phyloP scores from a whole-genome alignment of 2,329 filamentous ascomycete genomes.

The Xenoacremonium recifei region DNA sequence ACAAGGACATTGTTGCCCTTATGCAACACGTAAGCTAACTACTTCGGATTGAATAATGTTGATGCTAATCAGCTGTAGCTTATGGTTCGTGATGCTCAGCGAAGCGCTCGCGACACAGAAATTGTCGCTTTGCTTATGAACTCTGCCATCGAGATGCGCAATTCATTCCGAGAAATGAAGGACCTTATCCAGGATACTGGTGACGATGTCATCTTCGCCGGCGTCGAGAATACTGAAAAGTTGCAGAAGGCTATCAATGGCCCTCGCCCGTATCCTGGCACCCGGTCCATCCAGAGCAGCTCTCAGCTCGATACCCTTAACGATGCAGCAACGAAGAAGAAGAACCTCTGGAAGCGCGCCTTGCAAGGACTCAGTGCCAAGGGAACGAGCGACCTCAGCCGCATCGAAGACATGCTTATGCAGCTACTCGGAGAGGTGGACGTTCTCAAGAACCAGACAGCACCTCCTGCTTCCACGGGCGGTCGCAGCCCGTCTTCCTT shows the following conservation, averaged over 20 bases:
- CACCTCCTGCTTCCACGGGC: constrained; percentile 32
- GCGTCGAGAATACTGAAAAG: constrained; percentile 84
- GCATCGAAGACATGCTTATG: constrained; percentile 89
- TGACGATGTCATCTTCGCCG: constrained; percentile 83
- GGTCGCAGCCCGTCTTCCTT: constrained; percentile 62
- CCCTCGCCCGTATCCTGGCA: constrained; percentile 76
- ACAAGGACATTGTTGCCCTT: constrained; percentile 91
- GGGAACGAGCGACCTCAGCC: constrained; percentile 80
- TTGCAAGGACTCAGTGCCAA: constrained; percentile 86
- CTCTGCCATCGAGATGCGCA: constrained; percentile 94
- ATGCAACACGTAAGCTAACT: constrained; percentile 80
- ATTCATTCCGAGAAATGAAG: constrained; percentile 94
- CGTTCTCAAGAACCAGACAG: constrained; percentile 65
- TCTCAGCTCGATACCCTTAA: constrained; percentile 57
- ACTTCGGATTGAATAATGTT: too few species aligned
- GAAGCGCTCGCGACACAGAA: constrained; percentile 93
- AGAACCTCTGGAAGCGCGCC: constrained; percentile 92
- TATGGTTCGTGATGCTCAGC: constrained; percentile 93
- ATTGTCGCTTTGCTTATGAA: constrained; percentile 92
- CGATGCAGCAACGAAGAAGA: constrained; percentile 71
- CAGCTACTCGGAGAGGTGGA: constrained; percentile 92
- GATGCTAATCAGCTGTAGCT: constrained; percentile 52
- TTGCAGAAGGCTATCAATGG: constrained; percentile 81
- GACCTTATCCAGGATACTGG: constrained; percentile 80
- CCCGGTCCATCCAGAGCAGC: constrained; percentile 57